A percentile compares a stretch with the other conserved stretches of the same genome.
These are phyloP conservation scores for Alternaria triticimaculans DNA, from an alignment of 2,329 filamentous ascomycete species.

Conservation along the genomic window DNA sequence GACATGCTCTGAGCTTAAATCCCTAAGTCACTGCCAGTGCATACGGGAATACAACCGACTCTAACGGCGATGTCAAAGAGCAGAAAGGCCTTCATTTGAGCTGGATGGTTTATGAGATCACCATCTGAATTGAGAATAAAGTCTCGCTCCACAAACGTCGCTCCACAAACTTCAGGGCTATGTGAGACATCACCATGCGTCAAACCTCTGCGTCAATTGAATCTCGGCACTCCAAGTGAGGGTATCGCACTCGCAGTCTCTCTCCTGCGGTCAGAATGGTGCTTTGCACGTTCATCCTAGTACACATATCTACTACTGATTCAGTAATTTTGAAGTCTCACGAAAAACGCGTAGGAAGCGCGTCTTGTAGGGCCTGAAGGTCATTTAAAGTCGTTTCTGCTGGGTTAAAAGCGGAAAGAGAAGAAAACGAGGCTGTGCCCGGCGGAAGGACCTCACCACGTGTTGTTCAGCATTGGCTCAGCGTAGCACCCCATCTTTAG, in stretches of 20 bases:
- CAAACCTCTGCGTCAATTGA: background rate
- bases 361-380: background rate
- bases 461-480: background rate
- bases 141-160: background rate
- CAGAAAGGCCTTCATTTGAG: background rate
- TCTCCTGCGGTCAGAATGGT: background rate
- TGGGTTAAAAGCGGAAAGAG: background rate
- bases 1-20: background rate
- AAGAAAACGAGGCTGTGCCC: background rate
- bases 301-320: background rate
- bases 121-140: background rate
- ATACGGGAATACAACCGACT: background rate
- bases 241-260: background rate
- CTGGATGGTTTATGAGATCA: background rate
- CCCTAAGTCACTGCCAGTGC: background rate
- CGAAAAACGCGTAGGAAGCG: background rate
- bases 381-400: background rate
- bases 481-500: background rate
- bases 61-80: background rate
- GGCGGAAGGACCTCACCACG: background rate
- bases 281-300: background rate
- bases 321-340: background rate
- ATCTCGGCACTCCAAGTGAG: background rate
- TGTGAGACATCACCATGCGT: background rate
- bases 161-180: background rate